Base-by-base conservation (phyloP, 2,329 filamentous ascomycete species). In the Polychaeton citri region DNA sequence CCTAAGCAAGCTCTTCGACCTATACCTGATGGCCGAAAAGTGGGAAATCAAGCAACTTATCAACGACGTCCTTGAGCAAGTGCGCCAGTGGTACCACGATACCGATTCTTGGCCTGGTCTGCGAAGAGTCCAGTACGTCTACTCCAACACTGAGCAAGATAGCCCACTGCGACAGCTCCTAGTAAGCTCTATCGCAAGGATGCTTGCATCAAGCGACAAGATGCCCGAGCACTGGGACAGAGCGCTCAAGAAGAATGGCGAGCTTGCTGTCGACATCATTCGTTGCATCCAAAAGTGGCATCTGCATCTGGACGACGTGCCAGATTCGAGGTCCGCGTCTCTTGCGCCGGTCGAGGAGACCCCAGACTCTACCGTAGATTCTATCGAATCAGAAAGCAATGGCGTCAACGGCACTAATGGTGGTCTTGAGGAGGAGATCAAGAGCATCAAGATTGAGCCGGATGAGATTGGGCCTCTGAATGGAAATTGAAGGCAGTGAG, bases 231-330 rank as follows among this genome's bases (percentile, higher is more conserved):
- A 72, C 45, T 72, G 69, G 69, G 68, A 69, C 45, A 66, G 65
- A 47, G 69, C 69, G 5, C 52, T 72, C 34, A 55, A 63, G 48
- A 67, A 67, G 55, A 71, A 72, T 43, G 69, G 69, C 0, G 65
- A 71, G 46, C 50, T 72, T 35, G 68, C 68, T 2, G 69, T 72
- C 30, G 69, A 72, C 44, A 64, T 72, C 38, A 69, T 72, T 43
- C 52, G 61, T 20, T 60, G 61, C 3, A 68, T 72, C 44, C 69
- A 72, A 56, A 64, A 66, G 43, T 72, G 69, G 69, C 54, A 64
- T 30, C 51, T 72, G 24, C 64, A 68, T 31, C 60, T 62, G 38
- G 57, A 62, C 17, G 51, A 52, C 13, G 60, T 72, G 12, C 69
- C 69, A 6, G 67, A 72, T 57, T 59, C 62, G 41, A 55, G 67